Conservation (phyloP, 2,329 filamentous ascomycete genomes). For the Arthroderma sp. region DNA sequence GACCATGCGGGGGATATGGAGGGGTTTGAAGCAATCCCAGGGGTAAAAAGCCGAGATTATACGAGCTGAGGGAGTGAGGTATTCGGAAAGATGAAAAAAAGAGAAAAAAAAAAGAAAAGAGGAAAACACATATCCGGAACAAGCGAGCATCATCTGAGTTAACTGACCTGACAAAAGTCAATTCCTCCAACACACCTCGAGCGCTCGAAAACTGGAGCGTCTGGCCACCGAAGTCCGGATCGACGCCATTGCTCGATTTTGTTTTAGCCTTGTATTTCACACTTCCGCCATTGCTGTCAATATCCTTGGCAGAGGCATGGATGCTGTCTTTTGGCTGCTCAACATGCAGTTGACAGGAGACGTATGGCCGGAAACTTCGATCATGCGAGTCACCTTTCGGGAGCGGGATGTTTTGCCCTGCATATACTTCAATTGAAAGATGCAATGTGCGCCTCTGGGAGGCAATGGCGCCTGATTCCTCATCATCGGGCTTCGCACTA, state of each 20-base stretch:
- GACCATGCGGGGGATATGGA: neutral
- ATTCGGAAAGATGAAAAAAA: constrained; percentile 7
- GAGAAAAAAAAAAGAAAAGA: constrained; percentile 6
- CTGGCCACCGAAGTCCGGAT: constrained; percentile 52
- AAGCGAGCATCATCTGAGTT: neutral
- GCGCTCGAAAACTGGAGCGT: constrained; percentile 45
- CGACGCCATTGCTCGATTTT: constrained; percentile 40
- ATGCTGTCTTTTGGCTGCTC: constrained; percentile 47
- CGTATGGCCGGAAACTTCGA: constrained; percentile 55
- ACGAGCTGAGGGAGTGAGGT: neutral
- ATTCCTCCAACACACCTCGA: constrained; percentile 49
- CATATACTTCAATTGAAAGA: constrained; percentile 59
- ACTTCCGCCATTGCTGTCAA: constrained; percentile 39
- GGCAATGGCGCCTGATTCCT: neutral
- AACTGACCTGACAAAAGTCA: constrained; percentile 61
- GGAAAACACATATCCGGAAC: neutral
- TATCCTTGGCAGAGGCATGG: constrained; percentile 33
- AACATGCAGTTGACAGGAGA: constrained; percentile 70
- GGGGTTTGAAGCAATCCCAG: neutral
- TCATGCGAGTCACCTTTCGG: constrained; percentile 41
- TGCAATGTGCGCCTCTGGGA: constrained; percentile 43
- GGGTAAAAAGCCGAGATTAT: neutral
- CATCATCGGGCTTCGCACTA: constrained; percentile 11
- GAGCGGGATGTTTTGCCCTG: constrained; percentile 62
- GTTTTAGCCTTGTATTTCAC: constrained; percentile 47